Evolutionary conservation across 2,329 filamentous ascomycete species (phyloP).

Genomic region (Drechslera avenae): DNA sequence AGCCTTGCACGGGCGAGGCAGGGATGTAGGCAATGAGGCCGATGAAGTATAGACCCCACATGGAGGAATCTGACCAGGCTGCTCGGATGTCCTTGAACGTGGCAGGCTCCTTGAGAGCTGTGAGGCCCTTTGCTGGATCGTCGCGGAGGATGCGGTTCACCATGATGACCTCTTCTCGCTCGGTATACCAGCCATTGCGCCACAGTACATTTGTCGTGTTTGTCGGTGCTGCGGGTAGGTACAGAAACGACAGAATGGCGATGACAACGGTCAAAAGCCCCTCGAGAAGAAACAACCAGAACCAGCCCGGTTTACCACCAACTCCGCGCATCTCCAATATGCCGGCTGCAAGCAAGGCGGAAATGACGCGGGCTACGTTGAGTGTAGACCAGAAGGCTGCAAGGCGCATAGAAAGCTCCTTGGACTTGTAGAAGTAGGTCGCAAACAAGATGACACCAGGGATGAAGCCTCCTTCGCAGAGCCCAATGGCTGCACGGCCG

Average conservation of each 20-base stretch:
- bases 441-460: slow-evolving; percentile 69
- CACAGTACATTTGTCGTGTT: slow-evolving; percentile 34
- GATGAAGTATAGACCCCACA: slow-evolving; percentile 62
- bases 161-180: slow-evolving; percentile 71
- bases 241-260: slow-evolving; percentile 36
- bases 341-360: slow-evolving; percentile 61
- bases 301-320: slow-evolving; percentile 58
- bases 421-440: slow-evolving; percentile 75
- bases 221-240: slow-evolving; percentile 59
- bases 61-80: slow-evolving; percentile 60
- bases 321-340: slow-evolving; percentile 58
- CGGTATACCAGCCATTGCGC: slow-evolving; percentile 67
- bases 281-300: slow-evolving; percentile 59
- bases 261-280: slow-evolving; percentile 39
- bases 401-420: slow-evolving; percentile 70
- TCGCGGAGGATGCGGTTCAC: slow-evolving; percentile 65
- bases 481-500: slow-evolving; percentile 49
- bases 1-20: slow-evolving; percentile 44
- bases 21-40: slow-evolving; percentile 50
- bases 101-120: slow-evolving; percentile 62
- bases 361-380: slow-evolving; percentile 59
- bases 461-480: slow-evolving; percentile 60
- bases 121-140: slow-evolving; percentile 61
- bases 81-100: slow-evolving; percentile 54
- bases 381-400: slow-evolving; percentile 73